These are phyloP conservation scores for Puccinia hordei DNA, from an alignment of 1,284 basidiomycete species.

Conservation along the genomic window DNA sequence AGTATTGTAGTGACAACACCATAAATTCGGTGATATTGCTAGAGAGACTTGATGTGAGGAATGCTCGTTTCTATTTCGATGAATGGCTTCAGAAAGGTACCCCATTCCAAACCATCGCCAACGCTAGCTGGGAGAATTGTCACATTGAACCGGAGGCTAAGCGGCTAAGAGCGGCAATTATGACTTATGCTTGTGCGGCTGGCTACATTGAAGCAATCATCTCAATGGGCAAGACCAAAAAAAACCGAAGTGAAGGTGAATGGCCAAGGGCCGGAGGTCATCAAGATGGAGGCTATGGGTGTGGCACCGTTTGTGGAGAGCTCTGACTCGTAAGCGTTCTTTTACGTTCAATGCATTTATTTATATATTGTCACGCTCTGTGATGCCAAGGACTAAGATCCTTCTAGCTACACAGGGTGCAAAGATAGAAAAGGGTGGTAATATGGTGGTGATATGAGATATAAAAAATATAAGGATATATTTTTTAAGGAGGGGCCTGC, in stretches of 20 bases:
- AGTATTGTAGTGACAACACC: not conserved
- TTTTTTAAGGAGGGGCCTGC: too few species aligned
- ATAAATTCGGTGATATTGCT: not conserved
- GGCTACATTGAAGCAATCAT: slow-evolving; percentile 7
- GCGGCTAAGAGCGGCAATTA: not conserved
- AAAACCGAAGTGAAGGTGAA: not conserved
- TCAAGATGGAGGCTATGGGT: slow-evolving; percentile 5
- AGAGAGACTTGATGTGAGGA: not conserved
- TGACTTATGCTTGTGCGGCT: not conserved
- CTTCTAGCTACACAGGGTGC: too few species aligned
- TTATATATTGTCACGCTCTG: too few species aligned
- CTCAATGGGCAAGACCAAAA: not conserved
- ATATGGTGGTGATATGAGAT: too few species aligned
- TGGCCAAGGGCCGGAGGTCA: not conserved
- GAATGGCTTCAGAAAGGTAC: not conserved
- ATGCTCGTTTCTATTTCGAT: not conserved
- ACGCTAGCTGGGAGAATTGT: not conserved
- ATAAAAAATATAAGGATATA: too few species aligned
- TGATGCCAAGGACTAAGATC: too few species aligned
- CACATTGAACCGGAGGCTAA: not conserved
- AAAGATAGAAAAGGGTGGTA: too few species aligned
- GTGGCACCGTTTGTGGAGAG: not conserved
- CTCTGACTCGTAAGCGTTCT: not conserved
- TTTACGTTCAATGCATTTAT: too few species aligned
- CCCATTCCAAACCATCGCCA: not conserved